Evolutionary conservation across 2,329 filamentous ascomycete genomes (phyloP).

Genomic region (Apiospora hydei): DNA sequence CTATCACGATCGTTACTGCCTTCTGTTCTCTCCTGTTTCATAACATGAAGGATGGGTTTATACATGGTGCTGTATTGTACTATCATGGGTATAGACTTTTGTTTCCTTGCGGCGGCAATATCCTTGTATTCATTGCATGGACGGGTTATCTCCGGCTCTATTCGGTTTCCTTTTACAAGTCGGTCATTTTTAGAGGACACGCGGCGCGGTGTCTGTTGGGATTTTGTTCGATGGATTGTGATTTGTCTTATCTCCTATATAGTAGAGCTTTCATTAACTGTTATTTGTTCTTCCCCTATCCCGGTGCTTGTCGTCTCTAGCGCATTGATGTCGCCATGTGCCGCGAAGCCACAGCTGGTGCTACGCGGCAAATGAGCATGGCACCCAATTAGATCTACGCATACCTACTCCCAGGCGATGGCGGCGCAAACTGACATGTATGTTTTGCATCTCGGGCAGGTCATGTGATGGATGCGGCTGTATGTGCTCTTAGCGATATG

Average conservation of each 20-base stretch:
- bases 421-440: background rate
- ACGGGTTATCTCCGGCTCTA: background rate
- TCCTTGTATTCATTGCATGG: background rate
- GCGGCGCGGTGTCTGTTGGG: background rate
- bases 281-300: background rate
- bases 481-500: background rate
- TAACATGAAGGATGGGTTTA: background rate
- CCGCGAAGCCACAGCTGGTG: background rate
- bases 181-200: background rate
- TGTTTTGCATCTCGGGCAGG: background rate
- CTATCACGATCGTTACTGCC: too few species aligned
- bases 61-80: background rate
- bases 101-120: background rate
- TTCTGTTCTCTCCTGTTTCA: too few species aligned
- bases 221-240: too few species aligned
- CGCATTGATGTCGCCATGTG: background rate
- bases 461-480: background rate
- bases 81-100: background rate
- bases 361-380: background rate
- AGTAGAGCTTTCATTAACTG: background rate
- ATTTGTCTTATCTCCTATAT: background rate
- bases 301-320: background rate
- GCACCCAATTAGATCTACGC: background rate
- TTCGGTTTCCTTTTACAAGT: background rate
- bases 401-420: background rate